These are phyloP conservation scores for Letharia columbiana DNA, from an alignment of 495 filamentous ascomycete species.

Conservation along the genomic window DNA sequence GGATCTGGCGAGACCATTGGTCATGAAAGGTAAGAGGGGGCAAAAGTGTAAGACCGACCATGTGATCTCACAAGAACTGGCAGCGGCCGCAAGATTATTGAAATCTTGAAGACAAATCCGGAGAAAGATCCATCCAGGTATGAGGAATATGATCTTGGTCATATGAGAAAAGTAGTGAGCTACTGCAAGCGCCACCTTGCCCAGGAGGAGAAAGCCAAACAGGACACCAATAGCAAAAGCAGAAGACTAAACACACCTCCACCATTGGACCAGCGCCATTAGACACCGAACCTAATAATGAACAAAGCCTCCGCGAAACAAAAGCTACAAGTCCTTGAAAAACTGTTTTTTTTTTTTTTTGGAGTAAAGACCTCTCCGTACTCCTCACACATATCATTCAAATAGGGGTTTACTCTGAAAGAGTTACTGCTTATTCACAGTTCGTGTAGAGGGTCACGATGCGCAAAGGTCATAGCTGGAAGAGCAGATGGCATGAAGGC, in stretches of 20 bases:
- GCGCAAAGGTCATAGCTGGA: neutral
- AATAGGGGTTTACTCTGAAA: neutral
- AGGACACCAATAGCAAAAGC: slow-evolving; percentile 41
- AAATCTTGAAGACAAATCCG: slow-evolving; percentile 55
- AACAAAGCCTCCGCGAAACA: too few species aligned
- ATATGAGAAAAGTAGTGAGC: slow-evolving; percentile 56
- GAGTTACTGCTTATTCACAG: neutral
- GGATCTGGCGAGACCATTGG: slow-evolving; percentile 54
- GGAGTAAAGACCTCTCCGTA: neutral
- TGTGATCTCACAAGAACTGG: neutral
- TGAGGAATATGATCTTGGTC: slow-evolving; percentile 46
- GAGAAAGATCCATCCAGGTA: slow-evolving; percentile 46
- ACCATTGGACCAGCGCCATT: too few species aligned
- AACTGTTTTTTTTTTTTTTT: slow-evolving; percentile 52
- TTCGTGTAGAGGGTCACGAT: neutral
- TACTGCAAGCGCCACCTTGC: slow-evolving; percentile 59
- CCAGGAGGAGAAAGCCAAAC: slow-evolving; percentile 53
- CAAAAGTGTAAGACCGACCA: neutral
- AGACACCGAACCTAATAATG: too few species aligned
- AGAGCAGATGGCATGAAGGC: neutral
- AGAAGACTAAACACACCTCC: too few species aligned
- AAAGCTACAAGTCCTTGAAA: slow-evolving; percentile 51
- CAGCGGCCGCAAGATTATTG: slow-evolving; percentile 55
- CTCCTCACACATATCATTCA: neutral
- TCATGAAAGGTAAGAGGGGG: slow-evolving; percentile 47